phyloP scores from a whole-genome alignment of 805 yeast species.

The Myxozyma lipomycoides region DNA sequence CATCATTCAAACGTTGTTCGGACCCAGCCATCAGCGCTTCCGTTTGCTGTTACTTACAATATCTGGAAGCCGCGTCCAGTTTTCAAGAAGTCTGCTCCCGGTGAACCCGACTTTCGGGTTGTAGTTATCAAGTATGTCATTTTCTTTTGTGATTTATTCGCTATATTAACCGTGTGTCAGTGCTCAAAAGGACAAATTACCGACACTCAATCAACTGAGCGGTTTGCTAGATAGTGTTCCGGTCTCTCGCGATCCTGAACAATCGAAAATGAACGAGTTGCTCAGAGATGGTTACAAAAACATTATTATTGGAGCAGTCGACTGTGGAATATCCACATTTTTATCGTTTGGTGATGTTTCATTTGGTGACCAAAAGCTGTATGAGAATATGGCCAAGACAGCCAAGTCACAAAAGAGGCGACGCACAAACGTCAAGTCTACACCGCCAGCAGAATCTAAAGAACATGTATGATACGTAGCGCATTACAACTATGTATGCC shows the following conservation, averaged over 20 bases:
- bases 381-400: not conserved
- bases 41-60: conserved; percentile 48
- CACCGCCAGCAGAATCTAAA: not conserved
- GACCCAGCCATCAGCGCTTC: conserved; percentile 6
- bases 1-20: not conserved
- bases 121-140: conserved; percentile 46
- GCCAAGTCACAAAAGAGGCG: not conserved
- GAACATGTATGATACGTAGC: not conserved
- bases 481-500: not conserved
- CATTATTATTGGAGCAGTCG: conserved; percentile 65
- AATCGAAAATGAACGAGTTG: conserved; percentile 30
- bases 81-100: conserved; percentile 66
- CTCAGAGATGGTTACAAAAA: conserved; percentile 53
- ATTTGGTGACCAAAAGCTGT: conserved; percentile 29
- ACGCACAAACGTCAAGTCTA: not conserved
- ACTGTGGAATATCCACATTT: conserved; percentile 70
- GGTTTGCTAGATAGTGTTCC: conserved; percentile 35
- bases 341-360: conserved; percentile 38
- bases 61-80: conserved; percentile 77
- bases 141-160: too few relatives aligned
- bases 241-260: conserved; percentile 3
- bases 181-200: conserved; percentile 37
- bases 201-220: conserved; percentile 37
- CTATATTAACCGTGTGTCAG: conserved; percentile 1
- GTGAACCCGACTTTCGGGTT: conserved; percentile 70